phyloP scores from a whole-genome alignment of 441 rosid species.

The Flueggea neowawraea region DNA sequence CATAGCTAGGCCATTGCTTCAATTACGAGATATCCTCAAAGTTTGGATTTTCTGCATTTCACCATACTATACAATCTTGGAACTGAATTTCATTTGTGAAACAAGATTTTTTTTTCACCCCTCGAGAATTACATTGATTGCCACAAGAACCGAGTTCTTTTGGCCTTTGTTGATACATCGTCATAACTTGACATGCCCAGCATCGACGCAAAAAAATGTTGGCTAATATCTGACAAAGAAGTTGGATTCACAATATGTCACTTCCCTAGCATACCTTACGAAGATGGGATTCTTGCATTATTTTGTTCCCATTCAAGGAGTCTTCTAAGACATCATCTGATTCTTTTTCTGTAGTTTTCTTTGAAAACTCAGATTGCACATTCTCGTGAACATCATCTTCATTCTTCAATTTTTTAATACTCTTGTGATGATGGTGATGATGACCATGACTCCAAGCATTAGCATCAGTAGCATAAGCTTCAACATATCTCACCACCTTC shows the following conservation, averaged over 20 bases:
- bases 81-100: too few relatives aligned
- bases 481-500: conserved; percentile 90
- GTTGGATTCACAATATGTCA: not conserved
- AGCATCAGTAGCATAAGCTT: conserved; percentile 59
- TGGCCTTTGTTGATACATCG: too few relatives aligned
- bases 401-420: conserved; percentile 45
- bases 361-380: too few relatives aligned
- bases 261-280: conserved; percentile 57
- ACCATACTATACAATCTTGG: too few relatives aligned
- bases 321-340: conserved; percentile 10
- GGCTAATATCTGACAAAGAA: not conserved
- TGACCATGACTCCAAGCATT: conserved; percentile 61
- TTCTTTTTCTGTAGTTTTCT: conserved; percentile 34
- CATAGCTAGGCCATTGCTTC: not conserved
- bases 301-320: conserved; percentile 31
- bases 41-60: too few relatives aligned
- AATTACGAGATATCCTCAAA: too few relatives aligned
- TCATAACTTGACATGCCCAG: too few relatives aligned
- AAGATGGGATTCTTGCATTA: conserved; percentile 36
- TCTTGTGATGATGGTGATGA: conserved; percentile 65
- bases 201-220: too few relatives aligned
- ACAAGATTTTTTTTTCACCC: too few relatives aligned
- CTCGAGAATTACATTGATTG: too few relatives aligned
- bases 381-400: conserved; percentile 40
- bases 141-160: too few relatives aligned